Evolutionary conservation across 2,329 filamentous ascomycete genomes (phyloP).

Genomic region (Dactylonectria macrodidyma): DNA sequence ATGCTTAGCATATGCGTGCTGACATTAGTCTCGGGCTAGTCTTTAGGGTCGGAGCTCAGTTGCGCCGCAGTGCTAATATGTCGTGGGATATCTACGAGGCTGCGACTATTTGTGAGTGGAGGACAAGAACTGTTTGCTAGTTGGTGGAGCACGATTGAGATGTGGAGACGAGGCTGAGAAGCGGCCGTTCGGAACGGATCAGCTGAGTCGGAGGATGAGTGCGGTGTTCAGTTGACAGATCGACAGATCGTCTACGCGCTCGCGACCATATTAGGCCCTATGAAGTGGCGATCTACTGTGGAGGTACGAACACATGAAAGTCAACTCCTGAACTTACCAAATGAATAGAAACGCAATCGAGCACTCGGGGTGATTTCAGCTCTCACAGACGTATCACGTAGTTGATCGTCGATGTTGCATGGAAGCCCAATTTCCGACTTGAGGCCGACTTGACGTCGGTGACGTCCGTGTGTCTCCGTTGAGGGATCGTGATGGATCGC

Average conservation of each 20-base stretch:
- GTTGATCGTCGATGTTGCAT: background rate
- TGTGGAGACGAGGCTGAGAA: slow-evolving; percentile 31
- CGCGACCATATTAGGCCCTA: background rate
- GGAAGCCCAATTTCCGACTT: slow-evolving; percentile 1
- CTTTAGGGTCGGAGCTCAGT: slow-evolving; percentile 43
- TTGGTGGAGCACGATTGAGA: slow-evolving; percentile 5
- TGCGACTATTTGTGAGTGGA: slow-evolving; percentile 2
- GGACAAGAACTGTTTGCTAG: slow-evolving; percentile 13
- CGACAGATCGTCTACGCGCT: background rate
- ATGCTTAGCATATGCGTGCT: slow-evolving; percentile 50
- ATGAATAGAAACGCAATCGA: slow-evolving; percentile 13
- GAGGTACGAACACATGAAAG: background rate
- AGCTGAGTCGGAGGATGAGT: slow-evolving; percentile 9
- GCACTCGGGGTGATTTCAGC: slow-evolving; percentile 4
- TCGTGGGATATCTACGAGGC: slow-evolving; percentile 1
- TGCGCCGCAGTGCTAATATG: slow-evolving; percentile 45
- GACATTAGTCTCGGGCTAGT: slow-evolving; percentile 65
- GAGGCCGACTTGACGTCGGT: background rate
- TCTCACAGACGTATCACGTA: background rate
- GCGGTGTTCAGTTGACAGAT: slow-evolving; percentile 4
- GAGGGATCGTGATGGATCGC: slow-evolving; percentile 13
- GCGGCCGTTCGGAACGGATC: slow-evolving; percentile 26
- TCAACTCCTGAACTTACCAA: background rate
- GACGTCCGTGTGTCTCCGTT: slow-evolving; percentile 2
- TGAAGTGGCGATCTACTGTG: background rate